A percentile compares a stretch with the other conserved stretches of the same genome.
These are phyloP conservation scores for Microthlaspi erraticum DNA, from an alignment of 345 rosid genomes.

Conservation along the genomic window DNA sequence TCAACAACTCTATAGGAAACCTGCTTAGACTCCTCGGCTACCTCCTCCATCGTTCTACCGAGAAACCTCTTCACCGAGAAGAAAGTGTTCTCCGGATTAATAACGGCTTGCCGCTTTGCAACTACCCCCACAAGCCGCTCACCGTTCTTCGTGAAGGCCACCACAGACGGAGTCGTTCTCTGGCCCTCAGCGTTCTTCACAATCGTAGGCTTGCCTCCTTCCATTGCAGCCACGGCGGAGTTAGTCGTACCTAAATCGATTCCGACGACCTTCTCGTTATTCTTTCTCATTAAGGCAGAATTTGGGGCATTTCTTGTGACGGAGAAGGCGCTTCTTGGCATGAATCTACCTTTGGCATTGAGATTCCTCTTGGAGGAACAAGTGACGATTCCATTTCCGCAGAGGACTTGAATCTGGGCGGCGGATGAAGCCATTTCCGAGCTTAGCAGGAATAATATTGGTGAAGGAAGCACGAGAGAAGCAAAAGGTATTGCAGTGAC, in stretches of 20 bases:
- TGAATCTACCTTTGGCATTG: constrained; percentile 12
- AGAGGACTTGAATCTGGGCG: constrained; percentile 71
- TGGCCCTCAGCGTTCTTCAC: constrained; percentile 97
- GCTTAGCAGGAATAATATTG: not conserved
- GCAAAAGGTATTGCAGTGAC: not conserved
- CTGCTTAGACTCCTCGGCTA: constrained; percentile 96
- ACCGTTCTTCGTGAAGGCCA: constrained; percentile 88
- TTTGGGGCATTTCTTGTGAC: constrained; percentile 47
- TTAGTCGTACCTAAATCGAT: constrained; percentile 95
- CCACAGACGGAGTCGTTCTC: constrained; percentile 96
- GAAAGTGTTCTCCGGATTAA: constrained; percentile 96
- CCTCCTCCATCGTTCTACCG: constrained; percentile 95
- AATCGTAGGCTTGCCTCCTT: constrained; percentile 98
- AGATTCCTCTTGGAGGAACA: constrained; percentile 38
- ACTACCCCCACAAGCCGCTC: constrained; percentile 93
- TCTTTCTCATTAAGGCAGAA: constrained; percentile 56
- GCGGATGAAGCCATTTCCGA: constrained; percentile 67
- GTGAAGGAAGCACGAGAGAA: not conserved
- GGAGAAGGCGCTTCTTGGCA: constrained; percentile 58
- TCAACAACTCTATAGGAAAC: constrained; percentile 81
- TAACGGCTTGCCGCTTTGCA: constrained; percentile 96
- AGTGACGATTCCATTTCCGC: constrained; percentile 52
- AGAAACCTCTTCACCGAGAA: constrained; percentile 97
- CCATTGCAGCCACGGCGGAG: constrained; percentile 99
- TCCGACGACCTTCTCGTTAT: constrained; percentile 88